phyloP scores from a whole-genome alignment of 2,329 filamentous ascomycete species.

The Ceratocystis eucalypticola region DNA sequence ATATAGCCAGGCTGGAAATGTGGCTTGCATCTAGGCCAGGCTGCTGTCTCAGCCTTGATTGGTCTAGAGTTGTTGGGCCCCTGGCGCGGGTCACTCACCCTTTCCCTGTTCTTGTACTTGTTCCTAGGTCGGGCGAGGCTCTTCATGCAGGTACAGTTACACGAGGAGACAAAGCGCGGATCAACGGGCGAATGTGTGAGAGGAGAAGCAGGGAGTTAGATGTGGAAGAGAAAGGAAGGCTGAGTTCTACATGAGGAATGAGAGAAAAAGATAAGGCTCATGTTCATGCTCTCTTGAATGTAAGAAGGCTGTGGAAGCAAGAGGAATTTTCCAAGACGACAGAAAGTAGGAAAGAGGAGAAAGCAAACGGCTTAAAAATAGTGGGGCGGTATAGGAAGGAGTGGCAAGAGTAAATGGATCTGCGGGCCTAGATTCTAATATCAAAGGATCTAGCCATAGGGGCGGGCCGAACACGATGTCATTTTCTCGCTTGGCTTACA shows the following conservation, averaged over 20 bases:
- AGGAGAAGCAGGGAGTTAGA: constrained; percentile 12
- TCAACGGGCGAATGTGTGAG: constrained; percentile 15
- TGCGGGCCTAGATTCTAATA: too few relatives aligned
- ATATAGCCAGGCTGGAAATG: background rate
- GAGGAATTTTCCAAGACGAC: background rate
- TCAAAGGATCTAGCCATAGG: too few relatives aligned
- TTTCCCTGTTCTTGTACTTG: background rate
- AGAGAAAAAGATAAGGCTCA: constrained; percentile 15
- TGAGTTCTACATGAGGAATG: constrained; percentile 13
- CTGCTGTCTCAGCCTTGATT: background rate
- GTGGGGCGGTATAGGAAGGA: too few relatives aligned
- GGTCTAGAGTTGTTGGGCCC: background rate
- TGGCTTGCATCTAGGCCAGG: background rate
- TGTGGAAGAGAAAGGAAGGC: background rate
- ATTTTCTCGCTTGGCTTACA: too few relatives aligned
- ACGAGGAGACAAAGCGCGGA: background rate
- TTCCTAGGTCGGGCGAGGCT: background rate
- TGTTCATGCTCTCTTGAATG: background rate
- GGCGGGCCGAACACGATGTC: too few relatives aligned
- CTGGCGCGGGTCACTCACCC: background rate
- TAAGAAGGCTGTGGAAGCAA: background rate
- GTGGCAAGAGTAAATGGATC: too few relatives aligned
- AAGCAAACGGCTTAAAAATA: background rate
- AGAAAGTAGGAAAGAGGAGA: background rate
- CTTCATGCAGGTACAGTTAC: constrained; percentile 2